Evolutionary conservation across 2,329 filamentous ascomycete species (phyloP).

Genomic region (Zopfia rhizophila): DNA sequence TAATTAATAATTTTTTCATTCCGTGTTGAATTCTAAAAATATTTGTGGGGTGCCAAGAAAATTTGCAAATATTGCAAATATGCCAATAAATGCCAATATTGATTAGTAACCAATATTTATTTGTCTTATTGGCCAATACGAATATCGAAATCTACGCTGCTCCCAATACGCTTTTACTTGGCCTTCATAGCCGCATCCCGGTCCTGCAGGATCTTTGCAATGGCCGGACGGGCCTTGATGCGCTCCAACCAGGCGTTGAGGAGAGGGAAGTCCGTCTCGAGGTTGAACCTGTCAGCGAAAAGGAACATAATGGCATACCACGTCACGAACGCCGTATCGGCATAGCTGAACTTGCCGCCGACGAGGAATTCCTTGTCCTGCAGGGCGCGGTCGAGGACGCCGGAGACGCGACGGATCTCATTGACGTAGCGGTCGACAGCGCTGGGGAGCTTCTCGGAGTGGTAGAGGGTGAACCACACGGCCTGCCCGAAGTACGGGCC

Average conservation of each 20-base stretch:
- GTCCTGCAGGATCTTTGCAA: slow-evolving; percentile 11
- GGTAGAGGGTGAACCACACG: slow-evolving; percentile 50
- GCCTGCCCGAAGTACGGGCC: slow-evolving; percentile 58
- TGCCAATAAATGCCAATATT: no score
- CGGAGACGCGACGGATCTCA: slow-evolving; percentile 59
- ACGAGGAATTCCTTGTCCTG: slow-evolving; percentile 41
- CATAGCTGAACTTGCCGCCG: slow-evolving; percentile 37
- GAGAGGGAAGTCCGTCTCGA: slow-evolving; percentile 2
- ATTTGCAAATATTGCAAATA: no score
- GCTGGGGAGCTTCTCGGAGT: slow-evolving; percentile 56
- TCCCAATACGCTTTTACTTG: no score
- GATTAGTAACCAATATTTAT: no score
- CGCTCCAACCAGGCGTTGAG: slow-evolving; percentile 10
- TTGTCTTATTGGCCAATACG: no score
- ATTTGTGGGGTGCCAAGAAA: no score
- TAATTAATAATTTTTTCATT: no score
- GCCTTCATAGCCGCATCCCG: no score
- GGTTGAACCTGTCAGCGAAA: slow-evolving; percentile 2
- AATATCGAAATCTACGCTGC: no score
- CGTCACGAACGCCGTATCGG: slow-evolving; percentile 34
- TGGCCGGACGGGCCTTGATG: slow-evolving; percentile 7
- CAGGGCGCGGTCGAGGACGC: slow-evolving; percentile 58
- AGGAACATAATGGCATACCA: slow-evolving; percentile 7
- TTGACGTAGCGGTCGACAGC: slow-evolving; percentile 60
- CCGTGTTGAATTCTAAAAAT: no score